Evolutionary conservation across 768 basidiomycete genomes (phyloP).

Genomic region (Mrakia blollopis): DNA sequence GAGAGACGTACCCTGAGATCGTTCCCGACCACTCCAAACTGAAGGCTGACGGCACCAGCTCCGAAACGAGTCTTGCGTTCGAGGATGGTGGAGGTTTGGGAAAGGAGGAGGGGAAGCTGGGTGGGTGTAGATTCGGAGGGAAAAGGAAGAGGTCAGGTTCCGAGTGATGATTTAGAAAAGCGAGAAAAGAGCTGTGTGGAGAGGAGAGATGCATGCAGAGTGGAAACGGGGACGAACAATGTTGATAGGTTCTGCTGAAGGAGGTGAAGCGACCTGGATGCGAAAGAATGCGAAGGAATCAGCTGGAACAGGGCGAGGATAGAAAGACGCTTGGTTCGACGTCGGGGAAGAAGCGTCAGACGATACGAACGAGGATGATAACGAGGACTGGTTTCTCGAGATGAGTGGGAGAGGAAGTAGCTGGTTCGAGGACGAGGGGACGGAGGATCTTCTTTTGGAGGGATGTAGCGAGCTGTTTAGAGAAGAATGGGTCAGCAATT

Average conservation of each 20-base stretch:
- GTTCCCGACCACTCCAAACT: neutral
- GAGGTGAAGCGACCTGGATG: neutral
- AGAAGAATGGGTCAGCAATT: neutral
- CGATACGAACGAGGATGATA: neutral
- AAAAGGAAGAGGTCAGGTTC: neutral
- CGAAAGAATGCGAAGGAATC: neutral
- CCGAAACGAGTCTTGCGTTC: neutral
- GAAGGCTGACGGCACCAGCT: neutral
- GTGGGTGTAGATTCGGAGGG: neutral
- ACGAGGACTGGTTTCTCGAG: constrained; percentile 3
- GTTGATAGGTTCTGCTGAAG: constrained; percentile 7
- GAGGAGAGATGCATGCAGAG: too few species aligned
- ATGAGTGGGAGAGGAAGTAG: neutral
- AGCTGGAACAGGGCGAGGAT: too few species aligned
- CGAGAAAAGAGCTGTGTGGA: neutral
- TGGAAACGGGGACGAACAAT: neutral
- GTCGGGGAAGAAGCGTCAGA: too few species aligned
- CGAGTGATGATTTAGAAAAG: neutral
- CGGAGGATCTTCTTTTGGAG: constrained; percentile 14
- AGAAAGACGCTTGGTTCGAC: neutral
- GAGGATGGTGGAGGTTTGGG: constrained; percentile 6
- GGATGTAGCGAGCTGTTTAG: neutral
- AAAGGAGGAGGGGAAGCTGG: constrained; percentile 12
- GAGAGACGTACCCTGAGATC: neutral
- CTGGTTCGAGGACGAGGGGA: constrained; percentile 2